Percentiles rank a stretch among this genome's conserved stretches.
These are phyloP conservation scores for Iris macrosiphon DNA, from an alignment of 106 monocot genomes.

Conservation along the genomic window DNA sequence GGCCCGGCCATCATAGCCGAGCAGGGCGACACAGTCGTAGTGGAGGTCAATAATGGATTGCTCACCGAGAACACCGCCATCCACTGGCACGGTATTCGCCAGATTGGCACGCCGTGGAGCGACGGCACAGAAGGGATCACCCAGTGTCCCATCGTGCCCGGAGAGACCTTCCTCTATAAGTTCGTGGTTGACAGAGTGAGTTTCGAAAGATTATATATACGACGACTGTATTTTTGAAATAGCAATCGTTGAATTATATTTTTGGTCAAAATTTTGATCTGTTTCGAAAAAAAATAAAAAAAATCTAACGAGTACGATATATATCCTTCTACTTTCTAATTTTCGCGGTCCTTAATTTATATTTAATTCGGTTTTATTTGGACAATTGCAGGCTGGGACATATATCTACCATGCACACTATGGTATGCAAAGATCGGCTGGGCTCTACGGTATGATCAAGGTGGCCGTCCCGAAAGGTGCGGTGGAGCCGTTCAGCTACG, in stretches of 20 bases:
- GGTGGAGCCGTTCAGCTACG: constrained; percentile 58
- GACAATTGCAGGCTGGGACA: constrained; percentile 52
- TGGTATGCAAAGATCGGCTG: constrained; percentile 79
- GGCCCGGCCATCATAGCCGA: constrained; percentile 70
- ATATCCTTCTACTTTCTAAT: neutral
- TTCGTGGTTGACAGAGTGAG: constrained; percentile 82
- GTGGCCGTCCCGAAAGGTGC: constrained; percentile 33
- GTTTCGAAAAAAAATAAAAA: neutral
- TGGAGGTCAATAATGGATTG: constrained; percentile 53
- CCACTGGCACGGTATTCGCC: constrained; percentile 87
- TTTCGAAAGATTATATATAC: no score
- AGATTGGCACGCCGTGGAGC: constrained; percentile 81
- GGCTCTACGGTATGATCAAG: constrained; percentile 62
- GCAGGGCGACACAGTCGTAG: constrained; percentile 71
- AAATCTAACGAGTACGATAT: neutral
- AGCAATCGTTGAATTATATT: no score
- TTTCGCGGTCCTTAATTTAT: neutral
- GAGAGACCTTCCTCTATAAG: constrained; percentile 65
- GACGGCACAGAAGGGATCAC: constrained; percentile 80
- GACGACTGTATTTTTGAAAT: neutral
- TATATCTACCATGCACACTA: constrained; percentile 88
- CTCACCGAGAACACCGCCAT: constrained; percentile 66
- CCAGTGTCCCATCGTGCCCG: constrained; percentile 76
- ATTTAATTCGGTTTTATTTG: neutral
- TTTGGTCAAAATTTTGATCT: neutral